Percentiles rank a stretch among this genome's conserved stretches.
Conservation (phyloP, 2,329 filamentous ascomycete species). For the Botrytis hyacinthi region DNA sequence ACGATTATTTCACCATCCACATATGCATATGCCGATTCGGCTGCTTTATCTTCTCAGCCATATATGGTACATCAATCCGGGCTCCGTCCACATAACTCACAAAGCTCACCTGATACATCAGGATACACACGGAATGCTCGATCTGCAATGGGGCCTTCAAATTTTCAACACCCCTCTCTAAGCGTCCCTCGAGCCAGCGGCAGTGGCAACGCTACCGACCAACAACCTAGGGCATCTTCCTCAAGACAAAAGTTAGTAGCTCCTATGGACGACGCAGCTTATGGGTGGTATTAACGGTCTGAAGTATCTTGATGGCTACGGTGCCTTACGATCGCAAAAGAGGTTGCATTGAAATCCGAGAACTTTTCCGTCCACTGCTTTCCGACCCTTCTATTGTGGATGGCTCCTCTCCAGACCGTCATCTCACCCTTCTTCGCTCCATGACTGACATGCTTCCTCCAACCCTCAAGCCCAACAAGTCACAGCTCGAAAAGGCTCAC, state of each 20-base stretch:
- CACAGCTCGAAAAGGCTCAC: slow-evolving; percentile 43
- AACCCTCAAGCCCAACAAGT: slow-evolving; percentile 41
- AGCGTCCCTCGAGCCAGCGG: slow-evolving; percentile 34
- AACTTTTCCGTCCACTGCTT: slow-evolving; percentile 41
- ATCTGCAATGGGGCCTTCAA: slow-evolving; percentile 37
- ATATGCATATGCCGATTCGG: slow-evolving; percentile 36
- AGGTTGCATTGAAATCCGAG: slow-evolving; percentile 39
- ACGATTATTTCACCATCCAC: slow-evolving; percentile 36
- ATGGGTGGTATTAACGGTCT: slow-evolving; percentile 18
- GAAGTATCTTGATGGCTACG: slow-evolving; percentile 33
- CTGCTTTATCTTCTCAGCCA: slow-evolving; percentile 37
- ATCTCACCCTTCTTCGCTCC: slow-evolving; percentile 36
- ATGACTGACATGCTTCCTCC: slow-evolving; percentile 39
- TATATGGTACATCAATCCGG: slow-evolving; percentile 41
- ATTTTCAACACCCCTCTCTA: slow-evolving; percentile 36
- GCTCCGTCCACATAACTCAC: slow-evolving; percentile 38
- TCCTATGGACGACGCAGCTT: slow-evolving; percentile 16
- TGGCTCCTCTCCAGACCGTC: slow-evolving; percentile 38
- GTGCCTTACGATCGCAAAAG: slow-evolving; percentile 40
- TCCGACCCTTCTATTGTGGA: slow-evolving; percentile 37
- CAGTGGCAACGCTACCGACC: slow-evolving; percentile 22
- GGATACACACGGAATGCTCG: slow-evolving; percentile 38
- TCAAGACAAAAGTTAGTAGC: slow-evolving; percentile 28
- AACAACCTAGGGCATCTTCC: slow-evolving; percentile 26
- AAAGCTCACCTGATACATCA: slow-evolving; percentile 42